Evolutionary conservation across 2,329 filamentous ascomycete genomes (phyloP).

Genomic region (Epichloe bromicola): DNA sequence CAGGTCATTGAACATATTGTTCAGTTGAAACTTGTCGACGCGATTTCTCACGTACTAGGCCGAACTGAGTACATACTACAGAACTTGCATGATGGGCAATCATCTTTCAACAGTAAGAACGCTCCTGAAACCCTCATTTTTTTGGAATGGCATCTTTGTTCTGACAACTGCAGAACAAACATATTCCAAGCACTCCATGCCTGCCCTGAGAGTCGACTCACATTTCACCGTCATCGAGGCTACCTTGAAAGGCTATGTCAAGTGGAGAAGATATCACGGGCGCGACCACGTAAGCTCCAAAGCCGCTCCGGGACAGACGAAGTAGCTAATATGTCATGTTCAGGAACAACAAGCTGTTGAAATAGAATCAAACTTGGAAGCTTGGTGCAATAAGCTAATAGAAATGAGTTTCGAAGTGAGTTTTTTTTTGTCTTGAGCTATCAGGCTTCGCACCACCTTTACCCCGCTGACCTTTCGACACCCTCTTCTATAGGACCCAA

Average conservation of each 20-base stretch:
- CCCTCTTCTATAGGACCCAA: conserved; percentile 47
- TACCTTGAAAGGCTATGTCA: conserved; percentile 75
- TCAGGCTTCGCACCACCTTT: neutral
- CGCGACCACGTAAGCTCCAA: conserved; percentile 17
- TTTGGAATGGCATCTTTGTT: no score
- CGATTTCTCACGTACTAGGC: conserved; percentile 73
- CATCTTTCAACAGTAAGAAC: conserved; percentile 49
- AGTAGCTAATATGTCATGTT: neutral
- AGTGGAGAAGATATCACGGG: conserved; percentile 44
- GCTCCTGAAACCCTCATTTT: neutral
- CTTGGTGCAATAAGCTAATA: conserved; percentile 61
- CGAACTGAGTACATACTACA: conserved; percentile 63
- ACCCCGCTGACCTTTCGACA: neutral
- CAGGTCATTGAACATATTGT: conserved; percentile 82
- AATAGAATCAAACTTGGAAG: conserved; percentile 51
- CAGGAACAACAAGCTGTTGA: conserved; percentile 38
- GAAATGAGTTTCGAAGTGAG: conserved; percentile 53
- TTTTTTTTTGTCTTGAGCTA: neutral
- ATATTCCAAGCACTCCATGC: conserved; percentile 56
- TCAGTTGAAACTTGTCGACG: conserved; percentile 67
- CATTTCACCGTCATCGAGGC: conserved; percentile 84
- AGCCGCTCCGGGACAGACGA: neutral
- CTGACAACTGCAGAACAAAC: conserved; percentile 29
- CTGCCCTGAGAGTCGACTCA: conserved; percentile 71
- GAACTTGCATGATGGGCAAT: conserved; percentile 59